Base-by-base conservation (phyloP, 202 grass and related monocot genomes). In the Hordeum pubiflorum region DNA sequence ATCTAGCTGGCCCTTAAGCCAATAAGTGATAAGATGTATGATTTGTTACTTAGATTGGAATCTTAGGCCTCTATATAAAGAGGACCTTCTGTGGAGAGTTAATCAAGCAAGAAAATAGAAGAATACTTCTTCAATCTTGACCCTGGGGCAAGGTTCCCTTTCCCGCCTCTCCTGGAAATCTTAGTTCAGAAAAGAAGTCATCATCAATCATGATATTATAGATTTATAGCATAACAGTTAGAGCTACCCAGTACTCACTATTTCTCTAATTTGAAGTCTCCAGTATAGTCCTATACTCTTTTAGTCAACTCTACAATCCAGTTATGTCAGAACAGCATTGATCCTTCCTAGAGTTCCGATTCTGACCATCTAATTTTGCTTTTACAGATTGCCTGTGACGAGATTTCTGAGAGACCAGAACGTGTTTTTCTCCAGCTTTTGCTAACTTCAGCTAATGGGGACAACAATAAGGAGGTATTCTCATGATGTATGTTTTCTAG, bases 331-430 rank as follows among this genome's bases (percentile, higher is more conserved):
- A 68, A 61, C 17, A 68, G 48, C 68, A 54, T 70, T 62, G 58
- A 38, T 76, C 26, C 40, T 62, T 8, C 52, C 48, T 58, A 58
- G 29, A 20, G 52, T 63, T 40, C 40, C 3, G 21, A 36, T 74
- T 83, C 63, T 24, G 52, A 48, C 21, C 23, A 31, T 27, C 56
- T 69, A 50, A 44, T 57, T 77, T 61, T 74, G 17, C 70, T 55
- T 63, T 88, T n/a, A 22, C 77, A 98, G 95, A 79, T 70, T 81
- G 90, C 92, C 63, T 89, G 79, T 72, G 90, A 93, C 38, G 95
- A 91, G 68, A 77, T 90, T 65, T 91, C 86, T 27, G 87, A 81
- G 70, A 91, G 88, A 84, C 58, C 58, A 67, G 95, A 98, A 82
- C 59, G 32, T 61, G 34, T 61, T 22, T 98, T 95, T 86, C 77